These are phyloP conservation scores for Catharanthus roseus DNA, from an alignment of 257 asterid species.

Conservation along the genomic window DNA sequence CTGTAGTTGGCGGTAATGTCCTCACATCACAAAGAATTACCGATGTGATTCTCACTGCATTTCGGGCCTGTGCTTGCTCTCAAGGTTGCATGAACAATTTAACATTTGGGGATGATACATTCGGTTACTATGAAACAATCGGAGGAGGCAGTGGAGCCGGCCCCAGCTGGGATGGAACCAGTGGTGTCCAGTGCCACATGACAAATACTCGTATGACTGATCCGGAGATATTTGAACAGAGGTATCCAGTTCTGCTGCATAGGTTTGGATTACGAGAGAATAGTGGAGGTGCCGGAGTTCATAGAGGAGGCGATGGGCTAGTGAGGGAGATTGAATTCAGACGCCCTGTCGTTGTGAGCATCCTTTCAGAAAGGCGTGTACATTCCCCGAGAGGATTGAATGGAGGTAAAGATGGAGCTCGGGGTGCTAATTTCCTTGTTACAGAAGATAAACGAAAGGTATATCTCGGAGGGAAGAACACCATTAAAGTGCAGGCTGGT, in stretches of 20 bases:
- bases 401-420: conserved; percentile 72
- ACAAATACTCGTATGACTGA: conserved; percentile 97
- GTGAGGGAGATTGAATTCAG: conserved; percentile 81
- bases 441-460: conserved; percentile 56
- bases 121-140: conserved; percentile 90
- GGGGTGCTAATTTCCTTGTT: conserved; percentile 76
- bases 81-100: conserved; percentile 97
- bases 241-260: conserved; percentile 81
- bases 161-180: conserved; percentile 82
- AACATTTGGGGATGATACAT: conserved; percentile 81
- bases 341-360: conserved; percentile 67
- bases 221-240: conserved; percentile 92
- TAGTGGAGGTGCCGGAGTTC: conserved; percentile 78
- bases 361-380: conserved; percentile 93
- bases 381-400: conserved; percentile 84
- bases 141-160: conserved; percentile 98
- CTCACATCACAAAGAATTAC: conserved; percentile 90
- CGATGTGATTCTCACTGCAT: conserved; percentile 86
- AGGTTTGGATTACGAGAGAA: conserved; percentile 68
- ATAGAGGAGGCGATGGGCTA: conserved; percentile 86
- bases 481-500: conserved; percentile 69
- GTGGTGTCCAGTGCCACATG: conserved; percentile 99
- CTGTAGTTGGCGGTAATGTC: conserved; percentile 95
- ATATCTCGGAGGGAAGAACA: conserved; percentile 87
- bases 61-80: conserved; percentile 90